Base-by-base conservation (phyloP, 352 stramenopile genomes). In the Pythium guiyangense region DNA sequence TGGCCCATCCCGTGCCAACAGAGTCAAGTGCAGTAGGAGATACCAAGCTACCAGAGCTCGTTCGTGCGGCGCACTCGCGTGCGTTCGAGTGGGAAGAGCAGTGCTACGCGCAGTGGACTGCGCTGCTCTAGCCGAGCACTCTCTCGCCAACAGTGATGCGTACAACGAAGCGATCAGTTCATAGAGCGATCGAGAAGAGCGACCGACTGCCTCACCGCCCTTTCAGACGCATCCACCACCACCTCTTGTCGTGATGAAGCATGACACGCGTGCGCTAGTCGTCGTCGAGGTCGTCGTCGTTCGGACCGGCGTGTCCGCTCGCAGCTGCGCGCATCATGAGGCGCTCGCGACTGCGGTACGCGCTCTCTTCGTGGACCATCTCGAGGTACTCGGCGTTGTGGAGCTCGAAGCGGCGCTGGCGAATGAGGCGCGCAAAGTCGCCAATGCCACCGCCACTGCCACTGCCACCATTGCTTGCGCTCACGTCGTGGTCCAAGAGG, bases 331-430 rank as follows among this genome's bases (percentile, higher is more conserved):
- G 27, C 57, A 58, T 62, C 49, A 62, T 45, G 20, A 52, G 57
- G 12, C 31, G 46, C 31, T 57, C 49, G 26, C 45, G 59, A 47
- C 52, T 64, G 25, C 52, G 52, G 27, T 56, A 60, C 27, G 20
- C 29, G 3, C 59, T 60, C 61, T 86, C 79, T 17, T 78, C 74
- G 44, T 93, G 79, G 37, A 95, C 73, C 77, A 92, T 88, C 52
- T 91, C 83, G 25, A 92, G 66, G 62, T 95, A 96, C 60, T 96
- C 85, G 9, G 74, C 78, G 52, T 96, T 94, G 63, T 96, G 84
- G 55, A 92, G 91, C 54, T 93, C 82, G 63, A 92, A 94, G 37
- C 83, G 74, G 12, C 80, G 76, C 54, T 90, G 83, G 20, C 85
- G 84, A 62, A 94, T 92, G 31, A 92, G 66, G 10, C 80, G 73